Evolutionary conservation across 148 eudicot genomes (phyloP), one percentile per base, ranked within the genome.

Genomic region (Nepenthes gracilis): DNA sequence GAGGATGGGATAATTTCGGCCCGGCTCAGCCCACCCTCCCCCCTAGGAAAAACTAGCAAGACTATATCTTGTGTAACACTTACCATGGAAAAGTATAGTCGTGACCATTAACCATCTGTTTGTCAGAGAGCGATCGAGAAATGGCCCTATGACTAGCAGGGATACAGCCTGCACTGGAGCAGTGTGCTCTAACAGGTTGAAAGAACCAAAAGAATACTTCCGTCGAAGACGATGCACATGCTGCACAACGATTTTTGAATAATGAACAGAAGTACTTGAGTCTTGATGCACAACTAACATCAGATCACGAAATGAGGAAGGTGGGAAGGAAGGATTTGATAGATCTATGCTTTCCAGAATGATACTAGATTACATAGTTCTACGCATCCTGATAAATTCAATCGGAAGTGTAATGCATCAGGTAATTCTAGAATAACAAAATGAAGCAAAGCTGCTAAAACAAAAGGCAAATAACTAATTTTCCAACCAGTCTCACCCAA

Each of bases 161-260:
- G 82, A 74, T 40, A 72, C 76, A 54, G 82, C 82, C 73, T 78
- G 82, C 8, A 78, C 73, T 1, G 82, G 82, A 38, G 77, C 80
- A 36, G 77, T 70, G 49, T 77, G 80, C 59, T 77, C 78, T 72
- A 80, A 64, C 33, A 72, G 72, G 62, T 75, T 77, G 75, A 80
- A 77, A 12, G 76, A 76, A 59, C 75, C 70, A 2, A 74, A 68
- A 11, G 79, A 72, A 66, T 78, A 78, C 70, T 74, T 78, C 57
- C 70, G 67, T 52, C 74, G 82, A 52, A 78, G 76, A 68, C 74
- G 70, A 74, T 78, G 82, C 48, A 78, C 82, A 58, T 78, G 74
- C 82, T 78, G 73, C 71, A 74, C 5, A 60, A 70, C 43, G 38
- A 58, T 34, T 47, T 53, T 37, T 9, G 55, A 52, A 50, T 13